Conservation (phyloP, 495 filamentous ascomycete genomes). For the Aspergillus sclerotioniger region DNA sequence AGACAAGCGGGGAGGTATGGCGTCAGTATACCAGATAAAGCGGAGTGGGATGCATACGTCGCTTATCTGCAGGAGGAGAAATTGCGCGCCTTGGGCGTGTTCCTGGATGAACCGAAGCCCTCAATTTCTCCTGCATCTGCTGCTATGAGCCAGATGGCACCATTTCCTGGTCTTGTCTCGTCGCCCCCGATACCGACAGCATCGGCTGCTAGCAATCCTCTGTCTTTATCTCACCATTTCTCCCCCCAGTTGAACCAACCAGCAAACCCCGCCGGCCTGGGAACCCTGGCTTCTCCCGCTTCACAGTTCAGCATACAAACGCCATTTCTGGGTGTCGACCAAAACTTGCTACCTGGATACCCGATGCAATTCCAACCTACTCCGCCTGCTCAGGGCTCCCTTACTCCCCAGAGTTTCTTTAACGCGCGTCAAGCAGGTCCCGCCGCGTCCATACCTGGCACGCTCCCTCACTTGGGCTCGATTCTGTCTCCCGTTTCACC, state of each 20-base stretch:
- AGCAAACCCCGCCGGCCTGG: slow-evolving; percentile 55
- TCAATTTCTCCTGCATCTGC: slow-evolving; percentile 75
- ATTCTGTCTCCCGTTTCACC: slow-evolving; percentile 48
- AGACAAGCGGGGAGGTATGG: slow-evolving; percentile 49
- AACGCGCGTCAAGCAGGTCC: slow-evolving; percentile 36
- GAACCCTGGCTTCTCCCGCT: slow-evolving; percentile 58
- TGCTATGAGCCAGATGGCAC: slow-evolving; percentile 56
- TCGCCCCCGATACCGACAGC: slow-evolving; percentile 51
- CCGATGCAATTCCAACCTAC: slow-evolving; percentile 47
- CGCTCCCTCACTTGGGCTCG: slow-evolving; percentile 38
- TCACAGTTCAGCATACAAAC: slow-evolving; percentile 45
- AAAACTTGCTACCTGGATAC: slow-evolving; percentile 36
- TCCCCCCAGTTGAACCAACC: slow-evolving; percentile 50
- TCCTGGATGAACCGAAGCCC: slow-evolving; percentile 62
- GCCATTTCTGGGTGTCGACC: slow-evolving; percentile 44
- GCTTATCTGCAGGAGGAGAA: slow-evolving; percentile 81
- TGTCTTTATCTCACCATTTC: slow-evolving; percentile 39
- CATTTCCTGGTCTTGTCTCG: slow-evolving; percentile 59
- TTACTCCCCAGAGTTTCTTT: slow-evolving; percentile 46
- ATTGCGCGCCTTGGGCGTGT: slow-evolving; percentile 84
- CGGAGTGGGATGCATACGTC: slow-evolving; percentile 83
- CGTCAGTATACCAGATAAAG: slow-evolving; percentile 72
- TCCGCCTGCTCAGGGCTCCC: slow-evolving; percentile 41
- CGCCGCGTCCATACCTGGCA: slow-evolving; percentile 29
- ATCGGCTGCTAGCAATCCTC: slow-evolving; percentile 43